Evolutionary conservation across 208 protist genomes (phyloP).

Genomic region (Herpetomonas tarakana): DNA sequence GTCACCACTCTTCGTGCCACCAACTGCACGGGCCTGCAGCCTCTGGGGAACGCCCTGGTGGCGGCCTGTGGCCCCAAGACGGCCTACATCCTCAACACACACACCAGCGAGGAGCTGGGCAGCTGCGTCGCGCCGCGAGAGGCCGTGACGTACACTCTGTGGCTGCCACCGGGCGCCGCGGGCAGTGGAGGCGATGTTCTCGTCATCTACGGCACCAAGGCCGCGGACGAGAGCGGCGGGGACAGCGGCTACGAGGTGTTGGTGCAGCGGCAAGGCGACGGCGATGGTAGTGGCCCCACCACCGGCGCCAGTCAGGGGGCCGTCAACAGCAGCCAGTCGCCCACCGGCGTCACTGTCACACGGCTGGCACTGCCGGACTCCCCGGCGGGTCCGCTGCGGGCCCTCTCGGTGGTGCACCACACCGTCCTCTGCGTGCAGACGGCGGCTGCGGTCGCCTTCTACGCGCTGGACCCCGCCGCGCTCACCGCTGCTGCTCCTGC

Average conservation of each 20-base stretch:
- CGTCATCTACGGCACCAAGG: conserved; percentile 7
- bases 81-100: conserved; percentile 24
- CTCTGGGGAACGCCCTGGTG: conserved; percentile 25
- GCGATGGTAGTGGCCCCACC: neutral
- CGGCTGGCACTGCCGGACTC: conserved; percentile 7
- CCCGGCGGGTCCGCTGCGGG: conserved; percentile 14
- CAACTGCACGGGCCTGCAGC: conserved; percentile 37
- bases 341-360: neutral
- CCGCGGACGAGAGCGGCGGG: neutral
- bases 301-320: too few species aligned
- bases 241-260: neutral
- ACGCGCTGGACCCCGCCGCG: conserved; percentile 29
- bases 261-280: neutral
- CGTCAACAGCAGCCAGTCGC: neutral
- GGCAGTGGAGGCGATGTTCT: conserved; percentile 8
- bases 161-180: conserved; percentile 30
- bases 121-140: conserved; percentile 25
- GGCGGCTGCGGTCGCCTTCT: conserved; percentile 20
- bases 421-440: conserved; percentile 36
- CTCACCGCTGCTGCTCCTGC: neutral
- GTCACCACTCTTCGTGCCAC: conserved; percentile 44
- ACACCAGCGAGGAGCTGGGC: conserved; percentile 3
- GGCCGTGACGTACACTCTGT: conserved; percentile 32
- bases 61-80: conserved; percentile 36
- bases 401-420: conserved; percentile 34